Evolutionary conservation across 2,329 filamentous ascomycete species (phyloP).

Genomic region (Cephalotrichum gorgonifer): DNA sequence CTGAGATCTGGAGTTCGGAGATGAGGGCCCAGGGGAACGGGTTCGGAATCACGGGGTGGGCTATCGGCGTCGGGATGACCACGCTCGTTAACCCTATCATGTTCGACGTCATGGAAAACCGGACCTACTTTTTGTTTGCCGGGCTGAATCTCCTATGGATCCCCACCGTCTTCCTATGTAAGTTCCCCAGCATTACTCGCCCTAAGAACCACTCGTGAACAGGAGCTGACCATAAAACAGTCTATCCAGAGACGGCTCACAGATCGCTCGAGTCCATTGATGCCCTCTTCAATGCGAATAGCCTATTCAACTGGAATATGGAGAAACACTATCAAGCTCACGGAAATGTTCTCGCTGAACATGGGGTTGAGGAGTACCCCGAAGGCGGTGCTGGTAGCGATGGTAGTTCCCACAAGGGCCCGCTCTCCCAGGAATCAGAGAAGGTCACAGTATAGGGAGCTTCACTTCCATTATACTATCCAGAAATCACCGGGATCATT

Average conservation of each 20-base stretch:
- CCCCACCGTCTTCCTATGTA: slow-evolving; percentile 34
- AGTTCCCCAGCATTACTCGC: slow-evolving; percentile 10
- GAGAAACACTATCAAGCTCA: slow-evolving; percentile 19
- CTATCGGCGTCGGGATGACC: slow-evolving; percentile 44
- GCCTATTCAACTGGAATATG: slow-evolving; percentile 33
- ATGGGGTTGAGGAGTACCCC: neutral
- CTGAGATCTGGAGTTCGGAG: slow-evolving; percentile 46
- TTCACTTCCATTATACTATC: no score
- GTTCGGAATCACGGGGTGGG: slow-evolving; percentile 49
- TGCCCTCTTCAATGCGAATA: slow-evolving; percentile 34
- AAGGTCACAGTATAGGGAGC: neutral
- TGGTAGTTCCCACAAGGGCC: neutral
- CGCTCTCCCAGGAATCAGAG: neutral
- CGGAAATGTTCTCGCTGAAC: slow-evolving; percentile 15
- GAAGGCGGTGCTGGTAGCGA: neutral
- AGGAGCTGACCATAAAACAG: slow-evolving; percentile 12
- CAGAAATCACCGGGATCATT: neutral
- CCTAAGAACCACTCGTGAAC: slow-evolving; percentile 2
- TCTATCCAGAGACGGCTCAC: slow-evolving; percentile 30
- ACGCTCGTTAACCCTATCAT: slow-evolving; percentile 41
- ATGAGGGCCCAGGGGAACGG: slow-evolving; percentile 49
- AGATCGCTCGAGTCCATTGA: slow-evolving; percentile 42
- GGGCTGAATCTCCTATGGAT: slow-evolving; percentile 39
- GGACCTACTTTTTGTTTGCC: slow-evolving; percentile 41
- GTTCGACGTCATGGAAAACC: slow-evolving; percentile 32